phyloP scores from a whole-genome alignment of 2,329 filamentous ascomycete species.

The Colletotrichum euphorbiae region DNA sequence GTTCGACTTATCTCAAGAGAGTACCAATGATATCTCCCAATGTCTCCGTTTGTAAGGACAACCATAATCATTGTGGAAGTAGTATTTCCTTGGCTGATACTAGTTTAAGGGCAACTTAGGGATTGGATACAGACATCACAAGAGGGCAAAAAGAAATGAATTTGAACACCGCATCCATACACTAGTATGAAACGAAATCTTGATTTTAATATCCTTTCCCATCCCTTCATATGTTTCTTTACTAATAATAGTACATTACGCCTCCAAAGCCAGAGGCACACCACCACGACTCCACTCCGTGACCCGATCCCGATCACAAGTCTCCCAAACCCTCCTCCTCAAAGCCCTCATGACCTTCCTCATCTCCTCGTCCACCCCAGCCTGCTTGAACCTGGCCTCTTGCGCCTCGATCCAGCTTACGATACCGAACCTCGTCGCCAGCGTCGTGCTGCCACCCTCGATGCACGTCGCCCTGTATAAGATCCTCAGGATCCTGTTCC shows the following conservation, averaged over 20 bases:
- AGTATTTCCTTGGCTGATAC: too few relatives aligned
- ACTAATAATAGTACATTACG: not conserved
- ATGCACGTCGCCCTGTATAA: slow-evolving; percentile 76
- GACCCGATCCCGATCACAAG: slow-evolving; percentile 75
- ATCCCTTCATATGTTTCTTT: not conserved
- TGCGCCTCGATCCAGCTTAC: slow-evolving; percentile 80
- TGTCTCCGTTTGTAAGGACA: too few relatives aligned
- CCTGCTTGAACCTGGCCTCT: slow-evolving; percentile 55
- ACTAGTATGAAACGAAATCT: not conserved
- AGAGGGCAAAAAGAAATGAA: too few relatives aligned
- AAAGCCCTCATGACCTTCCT: slow-evolving; percentile 64
- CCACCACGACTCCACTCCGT: slow-evolving; percentile 72
- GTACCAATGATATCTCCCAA: too few relatives aligned
- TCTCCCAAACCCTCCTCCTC: slow-evolving; percentile 69
- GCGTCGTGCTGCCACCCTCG: slow-evolving; percentile 79
- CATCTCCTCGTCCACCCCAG: slow-evolving; percentile 51
- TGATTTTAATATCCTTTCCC: not conserved
- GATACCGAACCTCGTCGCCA: slow-evolving; percentile 80
- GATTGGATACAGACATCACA: too few relatives aligned
- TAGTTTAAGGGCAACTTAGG: too few relatives aligned
- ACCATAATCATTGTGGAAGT: too few relatives aligned
- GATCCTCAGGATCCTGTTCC: slow-evolving; percentile 70
- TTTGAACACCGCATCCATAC: not conserved
- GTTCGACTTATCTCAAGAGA: too few relatives aligned
- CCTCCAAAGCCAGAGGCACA: slow-evolving; percentile 39